These are phyloP conservation scores for Ophiostoma australiae DNA, from an alignment of 2,329 filamentous ascomycete species.

Conservation along the genomic window DNA sequence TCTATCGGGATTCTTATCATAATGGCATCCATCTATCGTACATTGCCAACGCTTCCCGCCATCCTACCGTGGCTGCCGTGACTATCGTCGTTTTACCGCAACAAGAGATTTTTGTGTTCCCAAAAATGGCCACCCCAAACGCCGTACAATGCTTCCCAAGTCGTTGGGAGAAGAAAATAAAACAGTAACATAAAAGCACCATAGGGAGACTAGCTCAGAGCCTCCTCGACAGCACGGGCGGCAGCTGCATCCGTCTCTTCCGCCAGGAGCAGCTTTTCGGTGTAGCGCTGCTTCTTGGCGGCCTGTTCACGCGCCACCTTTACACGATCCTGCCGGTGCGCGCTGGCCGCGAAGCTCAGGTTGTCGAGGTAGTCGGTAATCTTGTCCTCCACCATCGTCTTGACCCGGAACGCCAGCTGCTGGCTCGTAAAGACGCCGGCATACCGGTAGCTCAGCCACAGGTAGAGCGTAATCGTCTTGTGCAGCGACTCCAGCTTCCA, in stretches of 20 bases:
- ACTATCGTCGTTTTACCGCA: neutral
- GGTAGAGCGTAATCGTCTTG: slow-evolving; percentile 74
- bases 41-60: neutral
- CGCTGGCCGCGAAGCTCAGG: slow-evolving; percentile 46
- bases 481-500: slow-evolving; percentile 70
- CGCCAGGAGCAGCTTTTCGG: neutral
- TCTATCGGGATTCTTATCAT: neutral
- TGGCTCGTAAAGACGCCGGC: slow-evolving; percentile 72
- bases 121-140: neutral
- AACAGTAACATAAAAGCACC: neutral
- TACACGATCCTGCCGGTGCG: slow-evolving; percentile 28
- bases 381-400: slow-evolving; percentile 67
- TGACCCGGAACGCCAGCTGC: slow-evolving; percentile 71
- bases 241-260: neutral
- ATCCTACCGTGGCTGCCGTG: neutral
- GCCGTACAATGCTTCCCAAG: slow-evolving; percentile 1
- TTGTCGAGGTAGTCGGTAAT: slow-evolving; percentile 61
- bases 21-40: neutral
- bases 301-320: slow-evolving; percentile 21
- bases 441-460: slow-evolving; percentile 92
- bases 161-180: too few relatives aligned
- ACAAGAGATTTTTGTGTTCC: slow-evolving; percentile 7
- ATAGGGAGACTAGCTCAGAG: neutral
- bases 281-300: neutral
- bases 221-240: neutral